These are phyloP conservation scores for Solanum gracilifrons DNA, from an alignment of 257 asterid genomes.

Conservation along the genomic window DNA sequence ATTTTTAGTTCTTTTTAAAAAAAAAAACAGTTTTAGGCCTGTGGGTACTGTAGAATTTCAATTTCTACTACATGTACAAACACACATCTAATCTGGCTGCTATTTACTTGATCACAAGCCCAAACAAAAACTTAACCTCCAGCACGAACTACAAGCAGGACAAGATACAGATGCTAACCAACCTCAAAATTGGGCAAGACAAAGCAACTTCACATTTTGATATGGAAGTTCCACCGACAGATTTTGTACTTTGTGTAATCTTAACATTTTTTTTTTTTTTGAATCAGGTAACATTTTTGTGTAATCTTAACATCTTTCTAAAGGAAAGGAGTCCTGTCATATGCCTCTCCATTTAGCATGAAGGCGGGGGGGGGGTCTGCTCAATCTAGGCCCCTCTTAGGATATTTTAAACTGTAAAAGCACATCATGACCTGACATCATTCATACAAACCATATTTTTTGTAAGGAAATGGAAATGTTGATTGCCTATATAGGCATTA, in stretches of 20 bases:
- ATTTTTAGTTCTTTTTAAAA: too few species aligned
- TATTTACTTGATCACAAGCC: background rate
- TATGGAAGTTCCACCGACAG: background rate
- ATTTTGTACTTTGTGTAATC: background rate
- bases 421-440: background rate
- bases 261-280: background rate
- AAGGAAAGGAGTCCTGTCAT: background rate
- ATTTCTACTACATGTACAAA: background rate
- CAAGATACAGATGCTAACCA: background rate
- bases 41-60: background rate
- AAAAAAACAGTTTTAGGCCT: background rate
- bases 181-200: background rate
- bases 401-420: background rate
- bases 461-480: background rate
- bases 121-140: background rate
- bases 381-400: background rate
- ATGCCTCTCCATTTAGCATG: background rate
- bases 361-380: background rate
- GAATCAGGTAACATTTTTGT: background rate
- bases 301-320: background rate
- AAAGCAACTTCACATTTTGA: background rate
- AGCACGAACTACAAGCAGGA: background rate
- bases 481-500: background rate
- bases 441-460: background rate
- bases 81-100: background rate